These are phyloP conservation scores for Nicotiana obtusifolia DNA, from an alignment of 257 asterid species.

Conservation along the genomic window DNA sequence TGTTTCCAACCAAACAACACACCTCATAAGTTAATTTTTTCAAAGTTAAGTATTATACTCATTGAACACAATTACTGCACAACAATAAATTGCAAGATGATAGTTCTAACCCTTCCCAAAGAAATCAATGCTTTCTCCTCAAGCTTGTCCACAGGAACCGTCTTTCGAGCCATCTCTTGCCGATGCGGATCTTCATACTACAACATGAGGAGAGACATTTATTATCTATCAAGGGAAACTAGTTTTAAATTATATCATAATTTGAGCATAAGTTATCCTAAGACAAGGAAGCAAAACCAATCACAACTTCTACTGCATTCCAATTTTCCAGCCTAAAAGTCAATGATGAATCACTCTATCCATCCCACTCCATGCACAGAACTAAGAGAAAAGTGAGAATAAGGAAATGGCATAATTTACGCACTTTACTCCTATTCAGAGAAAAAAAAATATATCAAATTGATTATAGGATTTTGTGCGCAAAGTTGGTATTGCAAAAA, in stretches of 20 bases:
- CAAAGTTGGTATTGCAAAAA: not conserved
- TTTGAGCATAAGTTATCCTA: not conserved
- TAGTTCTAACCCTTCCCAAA: conserved; percentile 73
- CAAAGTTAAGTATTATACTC: not conserved
- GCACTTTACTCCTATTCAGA: not conserved
- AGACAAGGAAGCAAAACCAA: not conserved
- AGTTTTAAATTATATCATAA: not conserved
- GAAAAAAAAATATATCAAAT: not conserved
- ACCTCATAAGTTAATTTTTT: not conserved
- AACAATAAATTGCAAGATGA: conserved; percentile 15
- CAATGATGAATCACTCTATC: not conserved
- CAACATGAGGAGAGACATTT: conserved; percentile 14
- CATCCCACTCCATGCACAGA: not conserved
- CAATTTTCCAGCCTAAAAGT: not conserved
- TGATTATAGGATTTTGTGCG: not conserved
- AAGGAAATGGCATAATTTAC: not conserved
- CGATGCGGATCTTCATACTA: conserved; percentile 80
- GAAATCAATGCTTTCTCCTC: conserved; percentile 88
- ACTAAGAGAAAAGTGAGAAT: not conserved
- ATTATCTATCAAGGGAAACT: not conserved
- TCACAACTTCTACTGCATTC: not conserved
- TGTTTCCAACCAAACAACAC: not conserved
- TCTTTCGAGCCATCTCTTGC: conserved; percentile 73
- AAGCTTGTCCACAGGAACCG: conserved; percentile 76
- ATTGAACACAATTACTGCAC: not conserved